Percentiles rank a stretch among this genome's conserved stretches.
These are phyloP conservation scores for Starmerella sp. DNA, from an alignment of 805 yeast species.

Conservation along the genomic window DNA sequence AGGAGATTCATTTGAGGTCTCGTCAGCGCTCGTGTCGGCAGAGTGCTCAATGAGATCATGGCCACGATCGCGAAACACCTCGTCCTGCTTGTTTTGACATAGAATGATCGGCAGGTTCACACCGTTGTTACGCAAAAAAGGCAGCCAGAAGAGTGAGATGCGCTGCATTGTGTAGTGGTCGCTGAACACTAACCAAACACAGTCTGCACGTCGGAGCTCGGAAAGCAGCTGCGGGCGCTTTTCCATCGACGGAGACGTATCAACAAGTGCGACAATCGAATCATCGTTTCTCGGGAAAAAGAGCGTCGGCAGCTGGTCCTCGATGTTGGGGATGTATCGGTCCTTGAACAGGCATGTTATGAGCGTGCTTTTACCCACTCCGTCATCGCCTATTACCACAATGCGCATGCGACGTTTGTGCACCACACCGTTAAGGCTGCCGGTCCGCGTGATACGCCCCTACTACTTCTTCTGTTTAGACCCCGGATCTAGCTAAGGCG, in stretches of 20 bases:
- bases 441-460: background rate
- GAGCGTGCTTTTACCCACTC: slow-evolving; percentile 40
- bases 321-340: slow-evolving; percentile 63
- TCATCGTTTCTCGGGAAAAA: slow-evolving; percentile 59
- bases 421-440: background rate
- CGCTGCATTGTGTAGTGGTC: slow-evolving; percentile 94
- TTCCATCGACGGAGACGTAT: slow-evolving; percentile 51
- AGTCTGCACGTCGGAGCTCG: slow-evolving; percentile 77
- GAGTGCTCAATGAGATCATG: background rate
- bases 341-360: slow-evolving; percentile 76
- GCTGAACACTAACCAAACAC: slow-evolving; percentile 85
- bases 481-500: too few relatives aligned
- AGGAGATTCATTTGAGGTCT: slow-evolving; percentile 8
- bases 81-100: slow-evolving; percentile 59
- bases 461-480: too few relatives aligned
- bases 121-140: slow-evolving; percentile 82
- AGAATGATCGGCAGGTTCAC: slow-evolving; percentile 86
- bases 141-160: slow-evolving; percentile 88
- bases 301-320: slow-evolving; percentile 70
- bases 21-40: background rate
- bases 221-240: slow-evolving; percentile 51
- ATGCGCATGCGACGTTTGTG: slow-evolving; percentile 42
- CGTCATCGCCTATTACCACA: slow-evolving; percentile 90
- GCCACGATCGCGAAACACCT: slow-evolving; percentile 30
- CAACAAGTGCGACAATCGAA: slow-evolving; percentile 62